Percentiles rank a stretch among this genome's conserved stretches.
These are phyloP conservation scores for Lasiosphaeria ovina DNA, from an alignment of 495 filamentous ascomycete species.

Conservation along the genomic window DNA sequence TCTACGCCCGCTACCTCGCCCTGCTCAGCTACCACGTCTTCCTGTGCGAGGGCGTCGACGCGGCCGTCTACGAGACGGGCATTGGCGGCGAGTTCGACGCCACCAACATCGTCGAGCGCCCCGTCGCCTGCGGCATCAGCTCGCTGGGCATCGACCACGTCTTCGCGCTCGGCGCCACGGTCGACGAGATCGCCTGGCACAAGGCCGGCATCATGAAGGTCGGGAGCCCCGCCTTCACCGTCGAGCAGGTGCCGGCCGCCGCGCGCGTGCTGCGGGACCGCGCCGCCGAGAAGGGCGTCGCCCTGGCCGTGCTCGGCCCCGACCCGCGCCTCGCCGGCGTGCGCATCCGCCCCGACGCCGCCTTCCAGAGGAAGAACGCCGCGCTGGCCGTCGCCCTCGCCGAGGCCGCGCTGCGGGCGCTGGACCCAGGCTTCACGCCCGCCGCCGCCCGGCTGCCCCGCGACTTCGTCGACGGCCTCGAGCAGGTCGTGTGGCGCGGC, in stretches of 20 bases:
- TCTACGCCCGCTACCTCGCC: conserved; percentile 88
- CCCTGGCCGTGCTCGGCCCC: conserved; percentile 58
- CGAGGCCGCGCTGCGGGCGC: conserved; percentile 50
- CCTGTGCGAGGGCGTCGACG: conserved; percentile 73
- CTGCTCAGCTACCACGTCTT: conserved; percentile 89
- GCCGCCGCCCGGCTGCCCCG: conserved; percentile 50
- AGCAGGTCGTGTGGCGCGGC: conserved; percentile 72
- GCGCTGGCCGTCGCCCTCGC: conserved; percentile 77
- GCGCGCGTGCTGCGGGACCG: conserved; percentile 66
- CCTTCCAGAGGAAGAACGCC: conserved; percentile 87
- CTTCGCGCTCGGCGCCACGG: conserved; percentile 72
- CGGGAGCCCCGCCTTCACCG: conserved; percentile 67
- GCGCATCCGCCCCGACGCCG: conserved; percentile 71
- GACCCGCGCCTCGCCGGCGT: conserved; percentile 64
- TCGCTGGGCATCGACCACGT: conserved; percentile 91
- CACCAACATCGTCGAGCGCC: conserved; percentile 81
- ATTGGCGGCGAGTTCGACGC: conserved; percentile 92
- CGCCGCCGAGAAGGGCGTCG: conserved; percentile 63
- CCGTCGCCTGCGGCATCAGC: conserved; percentile 72
- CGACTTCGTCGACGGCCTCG: conserved; percentile 71
- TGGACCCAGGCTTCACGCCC: conserved; percentile 26
- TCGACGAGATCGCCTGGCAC: conserved; percentile 95
- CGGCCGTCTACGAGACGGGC: conserved; percentile 87
- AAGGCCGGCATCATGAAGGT: conserved; percentile 90
- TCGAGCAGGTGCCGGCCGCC: conserved; percentile 66